A percentile compares a stretch with the other conserved stretches of the same genome.
These are phyloP conservation scores for Zymoseptoria brevis DNA, from an alignment of 2,329 filamentous ascomycete species.

Conservation along the genomic window DNA sequence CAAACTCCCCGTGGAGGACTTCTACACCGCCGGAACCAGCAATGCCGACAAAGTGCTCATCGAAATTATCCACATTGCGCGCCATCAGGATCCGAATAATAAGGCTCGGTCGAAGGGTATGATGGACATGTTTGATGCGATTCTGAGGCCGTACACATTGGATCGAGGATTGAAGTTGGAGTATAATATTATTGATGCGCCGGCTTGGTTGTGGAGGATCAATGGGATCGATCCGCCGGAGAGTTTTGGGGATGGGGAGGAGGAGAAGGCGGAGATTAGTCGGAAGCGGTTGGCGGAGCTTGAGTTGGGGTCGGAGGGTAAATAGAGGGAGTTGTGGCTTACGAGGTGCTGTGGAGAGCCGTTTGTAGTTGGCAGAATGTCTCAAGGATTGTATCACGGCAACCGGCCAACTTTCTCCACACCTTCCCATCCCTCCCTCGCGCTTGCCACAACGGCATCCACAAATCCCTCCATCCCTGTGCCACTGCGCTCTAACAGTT, in stretches of 20 bases:
- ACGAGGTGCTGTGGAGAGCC: not conserved
- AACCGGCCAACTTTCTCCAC: constrained; percentile 4
- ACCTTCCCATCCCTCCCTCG: constrained; percentile 26
- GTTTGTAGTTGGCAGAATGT: not conserved
- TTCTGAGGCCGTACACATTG: not conserved
- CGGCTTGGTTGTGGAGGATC: not conserved
- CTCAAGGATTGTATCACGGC: not conserved
- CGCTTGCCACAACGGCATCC: constrained; percentile 15
- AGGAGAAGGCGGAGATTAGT: not conserved
- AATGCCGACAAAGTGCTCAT: not conserved
- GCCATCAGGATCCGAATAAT: not conserved
- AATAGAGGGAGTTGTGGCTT: not conserved
- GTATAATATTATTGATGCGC: not conserved
- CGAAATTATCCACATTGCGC: not conserved
- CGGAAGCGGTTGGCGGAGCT: not conserved
- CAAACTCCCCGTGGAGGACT: not conserved
- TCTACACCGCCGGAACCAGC: not conserved
- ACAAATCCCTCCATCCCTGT: constrained; percentile 9
- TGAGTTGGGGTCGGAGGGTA: not conserved
- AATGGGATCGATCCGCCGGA: constrained; percentile 1
- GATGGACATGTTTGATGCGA: not conserved
- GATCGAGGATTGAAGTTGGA: not conserved
- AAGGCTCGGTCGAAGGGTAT: not conserved
- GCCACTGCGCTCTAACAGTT: not conserved
- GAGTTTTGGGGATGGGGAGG: not conserved